Evolutionary conservation across 108 stramenopile species (phyloP).

Genomic region (Stephanodiscus minutulus): DNA sequence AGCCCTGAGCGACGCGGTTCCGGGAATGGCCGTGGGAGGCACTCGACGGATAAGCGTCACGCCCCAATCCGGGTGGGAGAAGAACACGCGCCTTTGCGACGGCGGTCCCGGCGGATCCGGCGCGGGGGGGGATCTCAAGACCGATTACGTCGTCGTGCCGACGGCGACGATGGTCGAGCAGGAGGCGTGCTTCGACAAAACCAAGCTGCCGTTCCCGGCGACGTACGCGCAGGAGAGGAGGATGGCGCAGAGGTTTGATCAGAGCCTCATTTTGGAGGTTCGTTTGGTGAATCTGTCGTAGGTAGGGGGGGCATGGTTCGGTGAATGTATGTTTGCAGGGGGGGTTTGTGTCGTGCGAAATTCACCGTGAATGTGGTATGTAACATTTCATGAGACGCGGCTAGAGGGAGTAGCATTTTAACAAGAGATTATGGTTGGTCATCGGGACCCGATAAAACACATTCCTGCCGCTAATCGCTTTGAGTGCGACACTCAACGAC

Average conservation of each 20-base stretch:
- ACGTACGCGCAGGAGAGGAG: conserved; percentile 82
- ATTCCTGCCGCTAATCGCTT: neutral
- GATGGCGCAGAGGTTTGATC: conserved; percentile 91
- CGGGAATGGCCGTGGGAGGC: conserved; percentile 67
- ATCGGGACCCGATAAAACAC: neutral
- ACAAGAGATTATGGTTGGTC: neutral
- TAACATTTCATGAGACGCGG: too few relatives aligned
- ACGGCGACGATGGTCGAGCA: conserved; percentile 87
- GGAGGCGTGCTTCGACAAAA: conserved; percentile 85
- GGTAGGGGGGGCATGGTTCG: neutral
- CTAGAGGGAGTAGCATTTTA: neutral
- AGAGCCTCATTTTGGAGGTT: conserved; percentile 86
- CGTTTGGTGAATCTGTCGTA: conserved; percentile 55
- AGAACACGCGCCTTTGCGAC: conserved; percentile 69
- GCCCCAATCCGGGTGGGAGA: conserved; percentile 85
- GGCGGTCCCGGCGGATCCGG: conserved; percentile 85
- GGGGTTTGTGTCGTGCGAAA: too few relatives aligned
- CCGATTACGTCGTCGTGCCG: conserved; percentile 80
- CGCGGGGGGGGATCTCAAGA: conserved; percentile 76
- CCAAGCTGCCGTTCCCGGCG: conserved; percentile 75
- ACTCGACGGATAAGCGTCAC: conserved; percentile 69
- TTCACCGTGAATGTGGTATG: too few relatives aligned
- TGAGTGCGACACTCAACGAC: neutral
- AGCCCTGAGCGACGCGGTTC: conserved; percentile 74
- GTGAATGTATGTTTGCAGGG: neutral